These are phyloP conservation scores for Amanita rimosa DNA, from an alignment of 768 basidiomycete genomes.

Conservation along the genomic window DNA sequence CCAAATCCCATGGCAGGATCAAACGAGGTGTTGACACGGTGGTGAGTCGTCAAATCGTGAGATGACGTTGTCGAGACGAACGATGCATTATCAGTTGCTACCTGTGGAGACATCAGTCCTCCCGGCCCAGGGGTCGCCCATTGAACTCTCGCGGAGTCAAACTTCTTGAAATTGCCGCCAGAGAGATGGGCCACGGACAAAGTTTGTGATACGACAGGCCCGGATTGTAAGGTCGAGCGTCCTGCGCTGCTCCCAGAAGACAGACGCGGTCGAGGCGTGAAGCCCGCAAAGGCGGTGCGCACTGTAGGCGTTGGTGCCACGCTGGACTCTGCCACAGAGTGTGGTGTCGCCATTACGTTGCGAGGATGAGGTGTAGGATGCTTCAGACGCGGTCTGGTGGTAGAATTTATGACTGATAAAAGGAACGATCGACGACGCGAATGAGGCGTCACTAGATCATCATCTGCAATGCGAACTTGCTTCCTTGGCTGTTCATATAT, in stretches of 20 bases:
- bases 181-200: conserved; percentile 12
- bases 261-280: conserved; percentile 50
- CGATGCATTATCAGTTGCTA: conserved; percentile 27
- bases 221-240: conserved; percentile 36
- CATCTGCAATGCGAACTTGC: conserved; percentile 12
- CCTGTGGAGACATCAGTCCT: conserved; percentile 9
- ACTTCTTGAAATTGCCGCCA: background rate
- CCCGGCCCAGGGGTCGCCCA: conserved; percentile 1
- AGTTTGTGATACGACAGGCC: conserved; percentile 18
- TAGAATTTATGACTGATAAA: conserved; percentile 76
- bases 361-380: conserved; percentile 39
- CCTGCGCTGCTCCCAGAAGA: conserved; percentile 15
- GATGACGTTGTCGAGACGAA: conserved; percentile 79
- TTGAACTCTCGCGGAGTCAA: background rate
- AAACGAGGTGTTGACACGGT: conserved; percentile 78
- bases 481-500: background rate
- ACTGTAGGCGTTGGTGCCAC: conserved; percentile 22
- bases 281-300: conserved; percentile 47
- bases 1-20: conserved; percentile 75
- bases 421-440: conserved; percentile 74
- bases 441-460: conserved; percentile 53
- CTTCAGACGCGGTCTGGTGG: conserved; percentile 60
- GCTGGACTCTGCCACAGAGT: conserved; percentile 24
- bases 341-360: conserved; percentile 21
- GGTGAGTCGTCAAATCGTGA: conserved; percentile 75